A percentile compares a stretch with the other conserved stretches of the same genome.
phyloP scores from a whole-genome alignment of 495 filamentous ascomycete genomes.

The Bombardia bombarda region DNA sequence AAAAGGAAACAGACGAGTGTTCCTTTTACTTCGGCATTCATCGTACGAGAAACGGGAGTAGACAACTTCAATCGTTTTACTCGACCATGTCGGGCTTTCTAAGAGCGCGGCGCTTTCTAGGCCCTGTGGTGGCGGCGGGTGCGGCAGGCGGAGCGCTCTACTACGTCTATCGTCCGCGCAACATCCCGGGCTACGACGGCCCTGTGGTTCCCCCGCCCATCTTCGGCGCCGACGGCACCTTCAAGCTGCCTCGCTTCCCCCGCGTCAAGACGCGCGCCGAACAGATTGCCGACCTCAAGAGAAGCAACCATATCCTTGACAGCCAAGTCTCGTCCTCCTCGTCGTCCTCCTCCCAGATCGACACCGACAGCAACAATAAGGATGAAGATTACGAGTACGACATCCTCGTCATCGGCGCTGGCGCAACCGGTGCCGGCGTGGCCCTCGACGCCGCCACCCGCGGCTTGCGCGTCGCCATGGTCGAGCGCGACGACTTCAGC shows the following conservation, averaged over 20 bases:
- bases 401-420: conserved; percentile 82
- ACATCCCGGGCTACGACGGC: conserved; percentile 76
- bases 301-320: conserved; percentile 29
- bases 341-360: too few species aligned
- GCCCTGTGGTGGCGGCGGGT: conserved; percentile 28
- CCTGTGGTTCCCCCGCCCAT: conserved; percentile 75
- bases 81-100: conserved; percentile 19
- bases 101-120: conserved; percentile 28
- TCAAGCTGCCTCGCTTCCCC: conserved; percentile 76
- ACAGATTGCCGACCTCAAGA: conserved; percentile 53
- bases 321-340: too few species aligned
- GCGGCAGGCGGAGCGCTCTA: conserved; percentile 54
- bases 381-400: conserved; percentile 57
- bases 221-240: conserved; percentile 67
- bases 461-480: conserved; percentile 84
- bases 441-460: conserved; percentile 90
- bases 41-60: not conserved
- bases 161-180: conserved; percentile 72
- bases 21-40: not conserved
- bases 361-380: conserved; percentile 25
- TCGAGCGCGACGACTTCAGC: conserved; percentile 95
- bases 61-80: not conserved
- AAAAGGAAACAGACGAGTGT: not conserved
- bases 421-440: conserved; percentile 88
- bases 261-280: conserved; percentile 61